Evolutionary conservation across 163 green algal genomes (phyloP).

Genomic region (Scenedesmus sp.): DNA sequence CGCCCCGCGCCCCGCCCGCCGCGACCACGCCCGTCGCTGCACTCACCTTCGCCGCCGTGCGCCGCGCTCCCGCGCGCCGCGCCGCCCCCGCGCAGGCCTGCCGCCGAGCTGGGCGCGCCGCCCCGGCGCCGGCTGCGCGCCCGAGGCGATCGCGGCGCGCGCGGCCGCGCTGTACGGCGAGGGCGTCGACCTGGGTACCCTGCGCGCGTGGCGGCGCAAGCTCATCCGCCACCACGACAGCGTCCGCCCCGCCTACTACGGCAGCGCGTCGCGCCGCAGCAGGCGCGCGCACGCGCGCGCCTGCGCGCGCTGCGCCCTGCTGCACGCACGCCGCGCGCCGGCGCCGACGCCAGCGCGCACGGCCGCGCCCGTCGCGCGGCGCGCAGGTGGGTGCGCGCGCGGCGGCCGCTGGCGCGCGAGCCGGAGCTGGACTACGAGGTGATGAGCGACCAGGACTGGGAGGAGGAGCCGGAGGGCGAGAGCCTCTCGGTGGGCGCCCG

Average conservation of each 20-base stretch:
- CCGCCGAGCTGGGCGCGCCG: constrained; percentile 49
- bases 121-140: constrained; percentile 5
- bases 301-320: too few species aligned
- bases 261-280: constrained; percentile 45
- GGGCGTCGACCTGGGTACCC: constrained; percentile 23
- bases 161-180: constrained; percentile 37
- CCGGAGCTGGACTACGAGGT: constrained; percentile 70
- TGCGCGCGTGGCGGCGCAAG: constrained; percentile 58
- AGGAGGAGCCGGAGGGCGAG: constrained; percentile 75
- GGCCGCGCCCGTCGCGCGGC: too few species aligned
- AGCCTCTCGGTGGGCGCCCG: constrained; percentile 57
- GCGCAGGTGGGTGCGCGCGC: constrained; percentile 29
- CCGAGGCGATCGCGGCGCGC: not conserved
- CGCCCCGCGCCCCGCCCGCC: too few species aligned
- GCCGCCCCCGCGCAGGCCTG: constrained; percentile 35
- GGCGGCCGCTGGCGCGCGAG: constrained; percentile 49
- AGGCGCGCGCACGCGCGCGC: not conserved
- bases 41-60: too few species aligned
- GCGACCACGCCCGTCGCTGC: too few species aligned
- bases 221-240: constrained; percentile 51
- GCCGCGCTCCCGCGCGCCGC: too few species aligned
- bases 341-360: too few species aligned
- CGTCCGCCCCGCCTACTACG: constrained; percentile 55
- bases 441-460: constrained; percentile 73
- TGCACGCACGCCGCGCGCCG: too few species aligned